Conservation (phyloP, 2,329 filamentous ascomycete species). For the Talaromyces pinophilus region DNA sequence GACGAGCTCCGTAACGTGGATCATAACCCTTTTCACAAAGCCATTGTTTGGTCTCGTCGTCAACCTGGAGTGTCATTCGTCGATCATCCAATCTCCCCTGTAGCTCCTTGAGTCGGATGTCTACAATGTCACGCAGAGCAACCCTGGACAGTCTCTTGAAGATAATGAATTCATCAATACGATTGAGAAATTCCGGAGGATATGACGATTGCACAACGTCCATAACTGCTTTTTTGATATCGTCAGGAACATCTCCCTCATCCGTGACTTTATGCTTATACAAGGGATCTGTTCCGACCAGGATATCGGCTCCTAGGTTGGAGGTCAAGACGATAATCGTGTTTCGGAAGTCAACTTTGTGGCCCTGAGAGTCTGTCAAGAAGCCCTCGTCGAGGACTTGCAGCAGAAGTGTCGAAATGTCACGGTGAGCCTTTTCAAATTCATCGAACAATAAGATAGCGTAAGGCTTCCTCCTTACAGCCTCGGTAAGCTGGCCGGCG, state of each 20-base stretch:
- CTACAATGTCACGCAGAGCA: constrained; percentile 87
- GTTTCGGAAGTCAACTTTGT: constrained; percentile 95
- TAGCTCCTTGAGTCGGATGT: constrained; percentile 84
- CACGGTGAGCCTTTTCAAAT: constrained; percentile 95
- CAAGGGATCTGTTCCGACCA: constrained; percentile 70
- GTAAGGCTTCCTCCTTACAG: constrained; percentile 91
- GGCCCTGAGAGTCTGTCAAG: constrained; percentile 90
- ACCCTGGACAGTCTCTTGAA: constrained; percentile 81
- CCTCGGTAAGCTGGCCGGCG: constrained; percentile 92
- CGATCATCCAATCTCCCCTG: constrained; percentile 81
- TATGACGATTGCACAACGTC: constrained; percentile 75
- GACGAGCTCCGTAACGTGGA: constrained; percentile 84
- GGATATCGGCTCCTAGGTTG: constrained; percentile 88
- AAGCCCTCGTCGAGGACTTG: constrained; percentile 97
- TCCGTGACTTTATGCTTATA: constrained; percentile 62
- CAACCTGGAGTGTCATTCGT: constrained; percentile 73
- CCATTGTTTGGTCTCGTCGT: constrained; percentile 75
- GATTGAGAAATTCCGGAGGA: constrained; percentile 92
- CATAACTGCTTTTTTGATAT: constrained; percentile 79
- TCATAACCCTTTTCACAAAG: constrained; percentile 88
- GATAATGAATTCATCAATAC: constrained; percentile 94
- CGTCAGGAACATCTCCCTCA: constrained; percentile 69
- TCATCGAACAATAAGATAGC: constrained; percentile 94
- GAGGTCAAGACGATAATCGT: constrained; percentile 96
- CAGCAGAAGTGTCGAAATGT: constrained; percentile 86